These are phyloP conservation scores for Solanum phureja DNA, from an alignment of 257 asterid genomes.

Conservation along the genomic window DNA sequence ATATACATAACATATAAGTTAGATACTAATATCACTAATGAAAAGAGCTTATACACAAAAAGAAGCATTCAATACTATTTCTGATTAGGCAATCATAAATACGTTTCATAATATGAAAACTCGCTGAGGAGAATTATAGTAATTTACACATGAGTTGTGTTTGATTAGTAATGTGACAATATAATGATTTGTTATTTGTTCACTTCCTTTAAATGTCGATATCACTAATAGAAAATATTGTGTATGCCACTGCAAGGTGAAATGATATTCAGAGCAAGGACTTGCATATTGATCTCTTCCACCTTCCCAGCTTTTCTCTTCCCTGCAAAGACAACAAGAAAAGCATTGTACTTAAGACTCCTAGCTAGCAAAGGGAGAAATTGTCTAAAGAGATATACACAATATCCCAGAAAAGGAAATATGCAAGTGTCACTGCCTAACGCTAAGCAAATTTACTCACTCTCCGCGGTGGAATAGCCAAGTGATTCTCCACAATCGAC, in stretches of 20 bases:
- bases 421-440: neutral
- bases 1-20: too few relatives aligned
- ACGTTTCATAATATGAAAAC: neutral
- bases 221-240: neutral
- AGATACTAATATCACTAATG: too few relatives aligned
- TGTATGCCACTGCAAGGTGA: neutral
- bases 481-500: slow-evolving; percentile 45
- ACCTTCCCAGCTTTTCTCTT: slow-evolving; percentile 59
- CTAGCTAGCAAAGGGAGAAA: neutral
- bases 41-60: neutral
- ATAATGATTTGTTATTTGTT: neutral
- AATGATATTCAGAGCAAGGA: slow-evolving; percentile 30
- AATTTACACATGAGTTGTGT: neutral
- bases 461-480: slow-evolving; percentile 64
- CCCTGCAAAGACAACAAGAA: slow-evolving; percentile 35
- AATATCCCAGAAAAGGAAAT: neutral
- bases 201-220: neutral
- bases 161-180: neutral
- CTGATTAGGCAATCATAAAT: neutral
- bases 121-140: neutral
- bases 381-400: neutral
- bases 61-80: neutral
- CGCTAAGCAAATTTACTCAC: slow-evolving; percentile 11
- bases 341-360: neutral
- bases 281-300: slow-evolving; percentile 29